Conservation (phyloP, 169 alveolate species). For the Plasmodium chabaudi region DNA sequence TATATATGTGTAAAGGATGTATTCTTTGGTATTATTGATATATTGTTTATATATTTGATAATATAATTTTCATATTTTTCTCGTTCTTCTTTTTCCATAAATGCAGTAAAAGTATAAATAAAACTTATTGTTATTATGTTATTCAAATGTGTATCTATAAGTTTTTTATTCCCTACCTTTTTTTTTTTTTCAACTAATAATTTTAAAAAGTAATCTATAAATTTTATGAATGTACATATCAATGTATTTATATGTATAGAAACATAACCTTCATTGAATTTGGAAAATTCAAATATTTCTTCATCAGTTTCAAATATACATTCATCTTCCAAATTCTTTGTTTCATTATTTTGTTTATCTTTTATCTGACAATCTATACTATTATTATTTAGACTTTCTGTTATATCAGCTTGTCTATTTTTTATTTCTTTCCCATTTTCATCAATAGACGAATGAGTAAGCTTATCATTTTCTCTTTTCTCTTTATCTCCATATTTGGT, state of each 20-base stretch:
- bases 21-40: conserved; percentile 49
- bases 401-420: too few species aligned
- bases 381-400: neutral
- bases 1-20: conserved; percentile 31
- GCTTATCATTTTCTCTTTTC: neutral
- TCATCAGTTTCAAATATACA: neutral
- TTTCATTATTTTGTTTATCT: neutral
- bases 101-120: conserved; percentile 39
- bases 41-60: conserved; percentile 53
- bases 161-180: conserved; percentile 10
- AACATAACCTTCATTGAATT: neutral
- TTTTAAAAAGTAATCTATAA: conserved; percentile 27
- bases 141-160: conserved; percentile 29
- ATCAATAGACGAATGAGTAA: neutral
- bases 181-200: conserved; percentile 49
- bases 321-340: too few species aligned
- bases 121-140: conserved; percentile 37
- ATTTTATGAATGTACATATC: conserved; percentile 8
- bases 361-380: neutral
- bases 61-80: conserved; percentile 33
- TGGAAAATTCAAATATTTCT: neutral
- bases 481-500: neutral
- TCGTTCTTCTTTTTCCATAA: conserved; percentile 35
- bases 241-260: conserved; percentile 32
- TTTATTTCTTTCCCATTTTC: neutral